These are phyloP conservation scores for Pyrenophora seminiperda DNA, from an alignment of 2,329 filamentous ascomycete genomes.

Conservation along the genomic window DNA sequence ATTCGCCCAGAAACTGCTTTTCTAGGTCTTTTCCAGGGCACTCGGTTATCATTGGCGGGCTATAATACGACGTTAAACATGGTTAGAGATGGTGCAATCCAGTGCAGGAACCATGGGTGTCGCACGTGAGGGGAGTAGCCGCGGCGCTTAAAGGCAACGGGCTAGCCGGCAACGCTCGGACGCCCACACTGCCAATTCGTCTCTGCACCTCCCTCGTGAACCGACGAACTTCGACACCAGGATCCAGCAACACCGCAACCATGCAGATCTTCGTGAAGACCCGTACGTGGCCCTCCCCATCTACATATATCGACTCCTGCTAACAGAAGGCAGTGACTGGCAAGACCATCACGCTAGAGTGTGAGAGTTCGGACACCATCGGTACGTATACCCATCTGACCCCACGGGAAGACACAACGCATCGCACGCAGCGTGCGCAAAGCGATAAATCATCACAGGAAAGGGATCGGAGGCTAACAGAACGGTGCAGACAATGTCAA, in stretches of 20 bases:
- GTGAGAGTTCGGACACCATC: constrained; percentile 86
- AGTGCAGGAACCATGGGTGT: background rate
- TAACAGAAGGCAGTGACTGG: constrained; percentile 64
- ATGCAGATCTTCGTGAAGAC: constrained; percentile 89
- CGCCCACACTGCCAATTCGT: constrained; percentile 30
- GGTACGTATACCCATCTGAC: constrained; percentile 38
- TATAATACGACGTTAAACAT: too few relatives aligned
- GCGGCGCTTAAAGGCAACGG: constrained; percentile 10
- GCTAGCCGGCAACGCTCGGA: constrained; percentile 18
- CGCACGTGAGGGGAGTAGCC: constrained; percentile 18
- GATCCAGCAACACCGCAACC: constrained; percentile 38
- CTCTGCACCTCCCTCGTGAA: constrained; percentile 20
- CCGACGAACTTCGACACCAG: constrained; percentile 34
- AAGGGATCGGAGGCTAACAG: constrained; percentile 26
- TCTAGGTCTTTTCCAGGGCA: too few relatives aligned
- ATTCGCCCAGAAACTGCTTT: too few relatives aligned
- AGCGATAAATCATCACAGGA: background rate
- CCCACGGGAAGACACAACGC: constrained; percentile 15
- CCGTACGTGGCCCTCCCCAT: constrained; percentile 57
- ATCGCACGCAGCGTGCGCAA: constrained; percentile 15
- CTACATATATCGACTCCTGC: background rate
- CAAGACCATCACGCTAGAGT: constrained; percentile 98
- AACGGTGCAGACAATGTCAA: constrained; percentile 83
- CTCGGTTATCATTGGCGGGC: too few relatives aligned
- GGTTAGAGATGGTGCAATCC: too few relatives aligned